Evolutionary conservation across 2,329 filamentous ascomycete genomes (phyloP), one percentile per base, ranked within the genome.

Genomic region (Intubia oerlemansii): DNA sequence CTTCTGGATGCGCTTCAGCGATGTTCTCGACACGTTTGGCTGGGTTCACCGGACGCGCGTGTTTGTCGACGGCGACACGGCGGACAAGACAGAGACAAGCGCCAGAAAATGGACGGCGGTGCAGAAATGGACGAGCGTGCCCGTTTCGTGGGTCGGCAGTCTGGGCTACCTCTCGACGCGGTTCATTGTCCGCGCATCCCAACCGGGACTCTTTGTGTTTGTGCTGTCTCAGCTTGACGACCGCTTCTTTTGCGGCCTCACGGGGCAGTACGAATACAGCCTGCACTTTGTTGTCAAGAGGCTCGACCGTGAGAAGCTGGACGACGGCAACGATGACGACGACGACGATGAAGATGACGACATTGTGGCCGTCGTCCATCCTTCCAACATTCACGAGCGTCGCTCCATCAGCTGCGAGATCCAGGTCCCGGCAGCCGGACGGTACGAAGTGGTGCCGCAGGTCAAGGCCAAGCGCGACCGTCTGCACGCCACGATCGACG

Each of bases 331-430:
- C 1, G 11, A 18, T 7, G 26, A n/a, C 10, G 14, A 29, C 7
- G 8, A 21, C 8, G 19, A 21, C n/a, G n/a, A 11, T 25, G 10
- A 17, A 5, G 18, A 28, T 12, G 26, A 15, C 5, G 8, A 28
- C 2, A n/a, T 29, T 6, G 11, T 36, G 24, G 46, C 45, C 35
- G 41, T 45, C 7, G 48, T 49, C 4, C 44, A 48, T 0, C 41
- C 46, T 6, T 42, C 42, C n/a, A 40, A 44, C 28, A 19, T 25
- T 4, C 7, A 31, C 25, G 30, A 32, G 27, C 11, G 11, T 10
- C 63, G 76, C 7, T 72, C 68, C 2, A 65, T 78, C 10, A 76
- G 66, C 32, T 71, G 67, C n/a, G 76, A 81, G 41, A 53, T 79
- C n/a, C 54, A 68, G 21, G 62, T 81, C 2, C n/a, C 23, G 1